phyloP scores from a whole-genome alignment of 257 asterid species.

The Jasminum sambac region DNA sequence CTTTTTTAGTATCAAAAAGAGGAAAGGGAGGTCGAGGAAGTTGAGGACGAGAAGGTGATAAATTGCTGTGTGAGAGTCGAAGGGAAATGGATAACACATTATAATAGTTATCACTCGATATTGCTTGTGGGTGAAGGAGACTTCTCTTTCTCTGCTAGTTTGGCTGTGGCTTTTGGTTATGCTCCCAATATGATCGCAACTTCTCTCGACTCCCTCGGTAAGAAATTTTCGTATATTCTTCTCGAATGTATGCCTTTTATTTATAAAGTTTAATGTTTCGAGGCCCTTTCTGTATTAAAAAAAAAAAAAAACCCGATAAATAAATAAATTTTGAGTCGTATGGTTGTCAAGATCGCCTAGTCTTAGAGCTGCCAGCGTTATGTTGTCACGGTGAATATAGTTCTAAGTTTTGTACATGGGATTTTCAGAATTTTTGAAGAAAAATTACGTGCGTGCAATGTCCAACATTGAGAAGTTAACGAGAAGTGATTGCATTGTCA shows the following conservation, averaged over 20 bases:
- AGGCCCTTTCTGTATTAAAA: no score
- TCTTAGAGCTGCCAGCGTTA: no score
- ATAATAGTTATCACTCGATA: constrained; percentile 31
- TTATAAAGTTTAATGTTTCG: no score
- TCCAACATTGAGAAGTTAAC: constrained; percentile 12
- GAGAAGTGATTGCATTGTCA: constrained; percentile 15
- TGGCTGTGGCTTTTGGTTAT: constrained; percentile 29
- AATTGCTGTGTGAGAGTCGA: not conserved
- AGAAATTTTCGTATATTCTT: not conserved
- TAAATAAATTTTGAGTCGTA: no score
- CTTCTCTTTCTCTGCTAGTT: constrained; percentile 38
- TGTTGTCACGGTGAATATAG: no score
- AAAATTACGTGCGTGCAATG: constrained; percentile 11
- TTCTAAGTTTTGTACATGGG: not conserved
- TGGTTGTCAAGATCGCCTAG: no score
- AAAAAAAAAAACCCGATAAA: no score
- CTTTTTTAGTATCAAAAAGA: not conserved
- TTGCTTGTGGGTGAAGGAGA: constrained; percentile 45
- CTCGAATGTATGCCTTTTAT: no score
- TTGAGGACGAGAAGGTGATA: not conserved
- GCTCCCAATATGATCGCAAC: constrained; percentile 40
- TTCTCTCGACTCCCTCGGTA: constrained; percentile 39
- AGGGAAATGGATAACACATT: constrained; percentile 32
- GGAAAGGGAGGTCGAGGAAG: not conserved
- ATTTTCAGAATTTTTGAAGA: constrained; percentile 18